phyloP scores from a whole-genome alignment of 768 basidiomycete species.

The Neoboletus magnificus region DNA sequence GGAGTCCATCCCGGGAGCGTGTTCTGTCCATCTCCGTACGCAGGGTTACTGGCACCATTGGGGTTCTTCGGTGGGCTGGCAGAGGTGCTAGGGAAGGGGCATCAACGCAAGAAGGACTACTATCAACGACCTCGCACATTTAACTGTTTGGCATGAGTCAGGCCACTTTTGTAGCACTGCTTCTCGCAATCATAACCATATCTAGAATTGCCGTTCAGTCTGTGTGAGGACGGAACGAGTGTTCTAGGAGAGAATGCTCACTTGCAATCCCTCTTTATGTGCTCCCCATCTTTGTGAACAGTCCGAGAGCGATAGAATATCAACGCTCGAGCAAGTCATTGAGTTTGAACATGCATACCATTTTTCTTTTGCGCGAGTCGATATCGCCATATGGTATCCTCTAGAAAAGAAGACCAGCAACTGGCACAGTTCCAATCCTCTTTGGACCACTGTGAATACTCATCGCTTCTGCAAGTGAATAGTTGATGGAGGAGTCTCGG shows the following conservation, averaged over 20 bases:
- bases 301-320: background rate
- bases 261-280: background rate
- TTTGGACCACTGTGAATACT: conserved; percentile 1
- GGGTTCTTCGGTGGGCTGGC: background rate
- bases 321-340: background rate
- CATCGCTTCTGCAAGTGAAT: background rate
- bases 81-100: background rate
- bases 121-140: background rate
- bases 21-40: too few species aligned
- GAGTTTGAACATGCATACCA: background rate
- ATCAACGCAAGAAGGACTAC: background rate
- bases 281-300: background rate
- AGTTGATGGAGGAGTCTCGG: background rate
- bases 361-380: background rate
- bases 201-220: background rate
- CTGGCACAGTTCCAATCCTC: background rate
- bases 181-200: conserved; percentile 1
- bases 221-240: background rate
- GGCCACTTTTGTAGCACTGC: background rate
- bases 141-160: background rate
- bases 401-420: background rate
- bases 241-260: background rate
- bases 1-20: too few species aligned
- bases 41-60: too few species aligned
- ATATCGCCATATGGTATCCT: conserved; percentile 3